Base-by-base conservation (phyloP, 441 rosid genomes). In the Gossypium trilobum region DNA sequence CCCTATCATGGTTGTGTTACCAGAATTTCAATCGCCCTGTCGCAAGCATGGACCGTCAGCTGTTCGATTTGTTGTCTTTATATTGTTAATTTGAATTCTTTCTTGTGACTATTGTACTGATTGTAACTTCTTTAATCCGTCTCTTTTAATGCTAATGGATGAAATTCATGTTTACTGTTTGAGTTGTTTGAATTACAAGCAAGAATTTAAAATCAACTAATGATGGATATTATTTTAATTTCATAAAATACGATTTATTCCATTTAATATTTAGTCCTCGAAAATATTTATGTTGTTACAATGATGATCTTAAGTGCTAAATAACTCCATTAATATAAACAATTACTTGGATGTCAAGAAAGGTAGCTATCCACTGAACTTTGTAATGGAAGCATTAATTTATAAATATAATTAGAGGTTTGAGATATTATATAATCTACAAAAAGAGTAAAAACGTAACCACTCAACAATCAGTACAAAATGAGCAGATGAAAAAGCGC, bases 51-150 rank as follows among this genome's bases (percentile, higher is more conserved):
- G 25, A 55, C 1, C 59, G 27, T 55, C 59, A 20, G 27, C n/a
- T 55, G n/a, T 55, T 20, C 4, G 9, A 55, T 19, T 19, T 55
- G 59, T 55, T 55, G 59, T 55, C 59, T 20, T 55, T 55, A 2
- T 56, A 22, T 20, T 48, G 39, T 11, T 56, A 57, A 27, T 39
- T 57, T 44, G 67, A 61, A 71, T 58, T 71, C 56, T 71, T 71
- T 71, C 50, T 48, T 68, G 59, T 27, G 58, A 68, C 44, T 22
- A 48, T 23, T 51, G 4, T 51, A 68, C 46, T 16, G 72, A 52
- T 9, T 17, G 39, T 50, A 50, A 69, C 62, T 1, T 5, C 2
- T 54, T 52, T 54, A 11, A 22, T 52, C 36, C 2, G 29, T 19
- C 20, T 68, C 61, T 52, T 51, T 17, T 17, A 56, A 13, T 22